Base-by-base conservation (phyloP, 2,329 filamentous ascomycete genomes). In the Pezizomycotina sp. region DNA sequence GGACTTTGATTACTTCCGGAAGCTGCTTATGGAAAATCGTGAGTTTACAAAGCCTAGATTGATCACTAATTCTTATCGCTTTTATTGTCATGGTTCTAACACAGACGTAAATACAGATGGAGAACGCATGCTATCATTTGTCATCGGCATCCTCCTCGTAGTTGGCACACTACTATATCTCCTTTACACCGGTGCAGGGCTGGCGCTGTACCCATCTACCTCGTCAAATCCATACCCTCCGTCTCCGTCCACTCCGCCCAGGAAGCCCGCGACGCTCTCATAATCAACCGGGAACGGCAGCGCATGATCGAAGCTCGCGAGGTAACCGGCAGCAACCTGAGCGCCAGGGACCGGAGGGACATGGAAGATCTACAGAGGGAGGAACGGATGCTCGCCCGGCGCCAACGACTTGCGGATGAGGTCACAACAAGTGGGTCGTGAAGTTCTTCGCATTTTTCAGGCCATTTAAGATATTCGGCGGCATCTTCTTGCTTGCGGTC, bases 1-100 rank as follows among this genome's bases (percentile, higher is more conserved):
- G 51, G 81, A 92, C 50, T 64, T 93, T 38, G 86, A 92, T 58
- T 95, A 83, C 58, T 92, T 92, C 69, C 86, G 79, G 61, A 71
- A 71, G 36, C 63, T 95, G 7, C 62, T 95, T 29, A 65, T 77
- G 1, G 77, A 83, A 55, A 92, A 92, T 55, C 79, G 71, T 72
- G 57, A 56, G 68, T 59, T 21, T 13, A 23, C 18, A 4, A 27
- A 19, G 26, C 20, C 19, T 16, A 4, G 10, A 6, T 20, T 18
- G 21, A 14, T 19, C 16, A 31, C 12, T n/a, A n/a, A n/a, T n/a
- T 3, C 35, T 6, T 26, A 8, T 25, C 22, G 8, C n/a, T 8
- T 25, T n/a, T 25, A 8, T 25, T n/a, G 22, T n/a, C 22, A 25
- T 42, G 12, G 37, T 25, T 18, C 21, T 46, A 32, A 43, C n/a